phyloP scores from a whole-genome alignment of 208 protist species.

The Leishmania gerbilli region DNA sequence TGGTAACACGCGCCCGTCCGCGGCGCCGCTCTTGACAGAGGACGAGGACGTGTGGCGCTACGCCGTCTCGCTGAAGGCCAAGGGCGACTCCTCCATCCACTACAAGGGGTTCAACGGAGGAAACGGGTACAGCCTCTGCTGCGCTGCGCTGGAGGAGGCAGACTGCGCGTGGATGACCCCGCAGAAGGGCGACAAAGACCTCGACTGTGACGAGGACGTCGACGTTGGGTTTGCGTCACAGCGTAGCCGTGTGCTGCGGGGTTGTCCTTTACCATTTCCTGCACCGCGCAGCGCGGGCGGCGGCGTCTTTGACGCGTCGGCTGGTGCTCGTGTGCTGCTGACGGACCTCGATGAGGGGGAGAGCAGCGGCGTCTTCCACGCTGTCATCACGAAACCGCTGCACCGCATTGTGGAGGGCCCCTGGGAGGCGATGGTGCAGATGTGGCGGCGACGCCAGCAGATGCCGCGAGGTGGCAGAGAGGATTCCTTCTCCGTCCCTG shows the following conservation, averaged over 20 bases:
- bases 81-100: conserved; percentile 40
- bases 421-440: conserved; percentile 58
- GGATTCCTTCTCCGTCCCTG: background rate
- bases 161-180: conserved; percentile 40
- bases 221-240: background rate
- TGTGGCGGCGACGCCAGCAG: conserved; percentile 51
- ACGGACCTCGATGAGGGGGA: conserved; percentile 27
- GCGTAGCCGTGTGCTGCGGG: conserved; percentile 15
- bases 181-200: conserved; percentile 30
- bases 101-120: conserved; percentile 80
- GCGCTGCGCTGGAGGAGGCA: conserved; percentile 42
- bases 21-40: conserved; percentile 17
- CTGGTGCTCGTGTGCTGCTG: conserved; percentile 14
- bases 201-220: conserved; percentile 17
- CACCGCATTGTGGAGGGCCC: conserved; percentile 45
- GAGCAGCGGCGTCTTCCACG: conserved; percentile 24
- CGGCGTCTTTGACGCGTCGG: background rate
- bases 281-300: background rate
- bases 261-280: conserved; percentile 34
- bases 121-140: conserved; percentile 85
- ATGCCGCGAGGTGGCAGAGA: background rate
- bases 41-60: conserved; percentile 61
- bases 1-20: background rate
- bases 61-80: conserved; percentile 37
- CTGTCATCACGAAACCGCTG: conserved; percentile 61